Percentiles rank a stretch among this genome's conserved stretches.
These are phyloP conservation scores for Platanus orientalis DNA, from an alignment of 164 flowering plant genomes.

Conservation along the genomic window DNA sequence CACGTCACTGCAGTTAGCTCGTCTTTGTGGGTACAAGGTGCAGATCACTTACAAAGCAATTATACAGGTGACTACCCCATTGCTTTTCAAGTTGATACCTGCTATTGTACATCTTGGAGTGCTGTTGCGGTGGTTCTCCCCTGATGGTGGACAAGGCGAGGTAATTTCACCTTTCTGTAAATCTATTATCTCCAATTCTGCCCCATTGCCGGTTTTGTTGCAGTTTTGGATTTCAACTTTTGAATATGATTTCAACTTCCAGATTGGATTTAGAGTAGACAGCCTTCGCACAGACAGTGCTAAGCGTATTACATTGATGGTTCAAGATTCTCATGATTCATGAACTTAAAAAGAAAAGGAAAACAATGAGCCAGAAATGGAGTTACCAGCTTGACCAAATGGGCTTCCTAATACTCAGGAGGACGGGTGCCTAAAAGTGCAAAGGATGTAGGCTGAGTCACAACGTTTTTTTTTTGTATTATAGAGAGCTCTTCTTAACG, in stretches of 20 bases:
- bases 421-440: slow-evolving; percentile 55
- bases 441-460: slow-evolving; percentile 48
- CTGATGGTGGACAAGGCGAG: slow-evolving; percentile 55
- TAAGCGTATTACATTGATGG: slow-evolving; percentile 77
- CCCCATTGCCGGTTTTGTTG: background rate
- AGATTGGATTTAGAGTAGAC: slow-evolving; percentile 85
- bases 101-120: slow-evolving; percentile 92
- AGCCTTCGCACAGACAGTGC: slow-evolving; percentile 68
- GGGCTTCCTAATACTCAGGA: slow-evolving; percentile 52
- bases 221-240: slow-evolving; percentile 7
- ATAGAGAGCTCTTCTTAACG: slow-evolving; percentile 18
- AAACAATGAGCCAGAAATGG: slow-evolving; percentile 29
- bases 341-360: slow-evolving; percentile 29
- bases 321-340: slow-evolving; percentile 79
- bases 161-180: slow-evolving; percentile 33
- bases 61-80: slow-evolving; percentile 86
- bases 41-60: background rate
- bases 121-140: slow-evolving; percentile 75
- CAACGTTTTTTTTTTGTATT: background rate
- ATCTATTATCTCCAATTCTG: too few species aligned
- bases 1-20: background rate
- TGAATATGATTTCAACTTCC: slow-evolving; percentile 36
- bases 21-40: background rate
- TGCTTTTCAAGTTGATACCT: slow-evolving; percentile 90
- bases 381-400: slow-evolving; percentile 47